Conservation (phyloP, 2,329 filamentous ascomycete genomes). For the Hymenoscyphus infarciens region DNA sequence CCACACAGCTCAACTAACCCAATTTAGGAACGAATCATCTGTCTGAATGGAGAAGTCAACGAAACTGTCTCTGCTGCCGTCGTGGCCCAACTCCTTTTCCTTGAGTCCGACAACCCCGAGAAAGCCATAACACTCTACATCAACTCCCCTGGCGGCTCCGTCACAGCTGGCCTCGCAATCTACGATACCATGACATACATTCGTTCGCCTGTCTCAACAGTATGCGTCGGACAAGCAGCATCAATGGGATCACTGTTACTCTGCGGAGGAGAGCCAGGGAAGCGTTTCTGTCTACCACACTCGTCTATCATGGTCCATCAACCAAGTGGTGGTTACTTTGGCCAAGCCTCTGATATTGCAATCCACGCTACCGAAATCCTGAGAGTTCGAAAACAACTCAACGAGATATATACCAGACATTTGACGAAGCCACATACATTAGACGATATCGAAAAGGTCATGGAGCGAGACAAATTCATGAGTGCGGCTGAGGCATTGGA, state of each 20-base stretch:
- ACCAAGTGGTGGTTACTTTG: slow-evolving; percentile 70
- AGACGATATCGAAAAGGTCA: slow-evolving; percentile 85
- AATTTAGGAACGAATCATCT: slow-evolving; percentile 81
- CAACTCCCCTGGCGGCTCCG: slow-evolving; percentile 90
- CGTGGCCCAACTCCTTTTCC: slow-evolving; percentile 92
- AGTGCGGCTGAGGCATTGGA: slow-evolving; percentile 83
- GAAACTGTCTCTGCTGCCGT: slow-evolving; percentile 89
- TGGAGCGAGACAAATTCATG: slow-evolving; percentile 97
- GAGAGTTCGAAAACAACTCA: slow-evolving; percentile 77
- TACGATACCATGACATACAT: slow-evolving; percentile 99
- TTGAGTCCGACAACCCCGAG: slow-evolving; percentile 92
- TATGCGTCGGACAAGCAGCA: slow-evolving; percentile 90
- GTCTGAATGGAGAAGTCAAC: slow-evolving; percentile 87
- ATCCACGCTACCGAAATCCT: slow-evolving; percentile 98
- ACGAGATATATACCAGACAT: slow-evolving; percentile 84
- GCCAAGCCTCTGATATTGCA: slow-evolving; percentile 75
- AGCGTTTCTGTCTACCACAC: slow-evolving; percentile 87
- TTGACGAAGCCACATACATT: slow-evolving; percentile 78
- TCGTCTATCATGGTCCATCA: slow-evolving; percentile 97
- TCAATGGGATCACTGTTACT: slow-evolving; percentile 92
- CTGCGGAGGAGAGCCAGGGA: slow-evolving; percentile 78
- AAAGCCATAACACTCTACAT: slow-evolving; percentile 98
- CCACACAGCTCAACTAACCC: background rate
- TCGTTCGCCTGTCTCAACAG: slow-evolving; percentile 84
- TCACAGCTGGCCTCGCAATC: slow-evolving; percentile 84